phyloP scores from a whole-genome alignment of 2,329 filamentous ascomycete genomes.

The Chrysosporium queenslandicum region DNA sequence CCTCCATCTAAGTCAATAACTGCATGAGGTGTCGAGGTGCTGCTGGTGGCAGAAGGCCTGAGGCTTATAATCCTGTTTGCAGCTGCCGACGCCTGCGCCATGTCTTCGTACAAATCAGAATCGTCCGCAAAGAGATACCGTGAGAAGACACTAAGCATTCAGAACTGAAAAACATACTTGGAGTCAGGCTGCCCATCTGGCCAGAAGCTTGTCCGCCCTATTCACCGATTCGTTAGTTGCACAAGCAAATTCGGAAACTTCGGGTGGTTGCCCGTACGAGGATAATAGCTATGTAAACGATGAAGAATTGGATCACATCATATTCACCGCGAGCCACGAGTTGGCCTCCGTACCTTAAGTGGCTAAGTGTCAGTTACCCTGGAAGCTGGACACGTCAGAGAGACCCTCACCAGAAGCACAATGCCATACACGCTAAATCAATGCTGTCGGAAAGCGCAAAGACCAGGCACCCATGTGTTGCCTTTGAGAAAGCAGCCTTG shows the following conservation, averaged over 20 bases:
- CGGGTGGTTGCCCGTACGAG: slow-evolving; percentile 21
- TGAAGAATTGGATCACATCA: slow-evolving; percentile 41
- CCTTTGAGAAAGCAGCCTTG: slow-evolving; percentile 49
- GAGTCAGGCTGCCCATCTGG: slow-evolving; percentile 56
- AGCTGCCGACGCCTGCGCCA: slow-evolving; percentile 33
- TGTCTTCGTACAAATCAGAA: slow-evolving; percentile 14
- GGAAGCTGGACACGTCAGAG: neutral
- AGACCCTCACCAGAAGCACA: slow-evolving; percentile 45
- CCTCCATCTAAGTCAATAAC: slow-evolving; percentile 16
- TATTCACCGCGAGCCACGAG: slow-evolving; percentile 47
- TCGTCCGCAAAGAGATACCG: neutral
- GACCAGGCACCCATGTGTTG: slow-evolving; percentile 52
- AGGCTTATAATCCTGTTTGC: slow-evolving; percentile 30
- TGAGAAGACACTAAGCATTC: neutral
- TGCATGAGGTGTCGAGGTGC: neutral
- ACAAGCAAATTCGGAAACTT: neutral
- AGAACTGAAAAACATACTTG: slow-evolving; percentile 32
- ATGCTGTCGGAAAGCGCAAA: slow-evolving; percentile 62
- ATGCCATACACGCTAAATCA: slow-evolving; percentile 52
- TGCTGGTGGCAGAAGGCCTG: slow-evolving; percentile 14
- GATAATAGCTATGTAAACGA: slow-evolving; percentile 56
- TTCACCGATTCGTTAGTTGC: slow-evolving; percentile 1
- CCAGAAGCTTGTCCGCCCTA: slow-evolving; percentile 57
- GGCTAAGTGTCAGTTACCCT: neutral
- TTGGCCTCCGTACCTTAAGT: slow-evolving; percentile 54